Evolutionary conservation across 2,329 filamentous ascomycete species (phyloP).

Genomic region (Aspergillus phoenicis): DNA sequence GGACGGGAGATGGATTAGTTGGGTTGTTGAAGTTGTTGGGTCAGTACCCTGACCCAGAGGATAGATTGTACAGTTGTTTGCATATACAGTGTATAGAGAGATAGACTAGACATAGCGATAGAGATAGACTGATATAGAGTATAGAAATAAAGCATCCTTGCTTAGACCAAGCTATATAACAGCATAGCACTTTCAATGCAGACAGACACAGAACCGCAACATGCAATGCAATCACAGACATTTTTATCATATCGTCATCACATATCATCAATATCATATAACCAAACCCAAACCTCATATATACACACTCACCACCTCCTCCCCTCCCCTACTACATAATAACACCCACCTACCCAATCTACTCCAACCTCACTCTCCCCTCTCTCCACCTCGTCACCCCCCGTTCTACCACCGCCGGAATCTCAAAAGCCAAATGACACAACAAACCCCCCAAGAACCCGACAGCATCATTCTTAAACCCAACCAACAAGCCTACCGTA

Average conservation of each 20-base stretch:
- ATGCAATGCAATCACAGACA: no score
- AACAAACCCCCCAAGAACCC: constrained; percentile 82
- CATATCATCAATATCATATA: no score
- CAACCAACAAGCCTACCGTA: constrained; percentile 77
- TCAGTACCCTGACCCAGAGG: neutral
- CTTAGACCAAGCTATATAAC: no score
- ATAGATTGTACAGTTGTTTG: neutral
- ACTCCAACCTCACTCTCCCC: constrained; percentile 33
- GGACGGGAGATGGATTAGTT: neutral
- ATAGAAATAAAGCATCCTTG: neutral
- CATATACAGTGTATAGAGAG: neutral
- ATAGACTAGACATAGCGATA: neutral
- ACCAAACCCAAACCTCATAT: no score
- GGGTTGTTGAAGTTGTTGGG: neutral
- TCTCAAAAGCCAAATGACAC: constrained; percentile 70
- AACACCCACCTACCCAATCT: no score
- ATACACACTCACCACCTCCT: neutral
- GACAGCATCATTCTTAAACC: constrained; percentile 86
- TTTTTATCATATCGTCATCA: no score
- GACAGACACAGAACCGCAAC: no score
- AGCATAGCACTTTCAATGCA: no score
- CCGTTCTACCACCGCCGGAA: constrained; percentile 35
- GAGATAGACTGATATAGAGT: neutral
- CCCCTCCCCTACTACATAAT: neutral
- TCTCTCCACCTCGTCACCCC: constrained; percentile 33